phyloP scores from a whole-genome alignment of 768 basidiomycete genomes.

The Boletus rubropictus region DNA sequence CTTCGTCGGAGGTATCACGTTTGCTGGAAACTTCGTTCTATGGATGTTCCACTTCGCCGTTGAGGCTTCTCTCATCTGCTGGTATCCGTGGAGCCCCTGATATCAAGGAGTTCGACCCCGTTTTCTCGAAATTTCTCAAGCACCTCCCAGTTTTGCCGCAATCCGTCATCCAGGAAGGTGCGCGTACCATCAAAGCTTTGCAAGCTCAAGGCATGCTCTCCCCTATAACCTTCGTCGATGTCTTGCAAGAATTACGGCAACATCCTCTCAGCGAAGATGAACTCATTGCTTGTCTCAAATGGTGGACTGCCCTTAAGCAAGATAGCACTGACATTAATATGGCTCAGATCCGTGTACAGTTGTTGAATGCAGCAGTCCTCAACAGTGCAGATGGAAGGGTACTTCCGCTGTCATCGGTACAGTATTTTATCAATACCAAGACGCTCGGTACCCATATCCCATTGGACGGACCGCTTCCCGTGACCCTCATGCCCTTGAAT shows the following conservation, averaged over 20 bases:
- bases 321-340: constrained; percentile 34
- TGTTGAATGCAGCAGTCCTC: constrained; percentile 70
- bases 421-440: constrained; percentile 64
- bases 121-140: constrained; percentile 71
- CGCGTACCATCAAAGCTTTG: constrained; percentile 55
- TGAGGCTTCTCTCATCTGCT: constrained; percentile 8
- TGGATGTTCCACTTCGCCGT: constrained; percentile 5
- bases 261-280: constrained; percentile 69
- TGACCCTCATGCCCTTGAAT: constrained; percentile 6
- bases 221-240: constrained; percentile 74
- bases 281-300: constrained; percentile 76
- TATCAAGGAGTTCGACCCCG: constrained; percentile 56
- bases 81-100: constrained; percentile 10
- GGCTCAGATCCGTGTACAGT: constrained; percentile 45
- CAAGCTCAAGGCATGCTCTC: constrained; percentile 61
- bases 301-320: constrained; percentile 62
- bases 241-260: constrained; percentile 67
- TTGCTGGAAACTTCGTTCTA: constrained; percentile 67
- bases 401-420: constrained; percentile 63
- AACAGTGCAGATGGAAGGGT: constrained; percentile 45
- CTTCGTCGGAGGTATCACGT: constrained; percentile 69
- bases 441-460: constrained; percentile 48
- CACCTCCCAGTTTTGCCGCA: constrained; percentile 69
- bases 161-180: constrained; percentile 49
- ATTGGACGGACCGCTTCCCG: constrained; percentile 10